Percentiles rank a stretch among this genome's conserved stretches.
Conservation (phyloP, 202 grass and related monocot genomes). For the Setaria italica region DNA sequence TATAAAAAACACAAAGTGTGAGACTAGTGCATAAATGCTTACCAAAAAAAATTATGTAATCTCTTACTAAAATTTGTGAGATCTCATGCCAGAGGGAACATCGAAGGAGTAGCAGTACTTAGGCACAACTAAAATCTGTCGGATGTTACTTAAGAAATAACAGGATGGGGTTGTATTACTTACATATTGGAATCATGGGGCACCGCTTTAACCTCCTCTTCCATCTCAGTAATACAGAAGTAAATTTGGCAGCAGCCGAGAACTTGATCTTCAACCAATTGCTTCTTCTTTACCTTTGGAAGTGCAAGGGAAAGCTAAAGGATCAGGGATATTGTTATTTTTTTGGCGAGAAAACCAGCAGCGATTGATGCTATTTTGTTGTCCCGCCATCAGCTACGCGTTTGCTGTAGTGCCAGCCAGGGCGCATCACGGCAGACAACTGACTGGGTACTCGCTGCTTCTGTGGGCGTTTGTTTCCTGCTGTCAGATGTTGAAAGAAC, state of each 20-base stretch:
- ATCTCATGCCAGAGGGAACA: neutral
- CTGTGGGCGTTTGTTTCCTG: neutral
- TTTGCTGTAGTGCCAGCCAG: neutral
- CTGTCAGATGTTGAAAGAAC: neutral
- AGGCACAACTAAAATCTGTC: neutral
- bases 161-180: slow-evolving; percentile 5
- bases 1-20: slow-evolving; percentile 6
- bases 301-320: neutral
- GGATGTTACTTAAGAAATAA: neutral
- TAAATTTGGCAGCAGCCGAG: neutral
- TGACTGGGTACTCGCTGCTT: neutral
- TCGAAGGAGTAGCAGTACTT: neutral
- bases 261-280: slow-evolving; percentile 1
- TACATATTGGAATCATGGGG: neutral
- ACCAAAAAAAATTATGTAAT: neutral
- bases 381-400: neutral
- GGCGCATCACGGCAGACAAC: neutral
- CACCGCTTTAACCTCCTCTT: neutral
- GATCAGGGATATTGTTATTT: neutral
- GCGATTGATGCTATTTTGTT: neutral
- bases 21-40: slow-evolving; percentile 1
- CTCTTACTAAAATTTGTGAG: neutral
- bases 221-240: neutral
- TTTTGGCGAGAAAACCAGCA: neutral
- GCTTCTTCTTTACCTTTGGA: neutral